Percentiles rank a stretch among this genome's conserved stretches.
phyloP scores from a whole-genome alignment of 2,329 filamentous ascomycete genomes.

The Aureobasidium leucospermi region DNA sequence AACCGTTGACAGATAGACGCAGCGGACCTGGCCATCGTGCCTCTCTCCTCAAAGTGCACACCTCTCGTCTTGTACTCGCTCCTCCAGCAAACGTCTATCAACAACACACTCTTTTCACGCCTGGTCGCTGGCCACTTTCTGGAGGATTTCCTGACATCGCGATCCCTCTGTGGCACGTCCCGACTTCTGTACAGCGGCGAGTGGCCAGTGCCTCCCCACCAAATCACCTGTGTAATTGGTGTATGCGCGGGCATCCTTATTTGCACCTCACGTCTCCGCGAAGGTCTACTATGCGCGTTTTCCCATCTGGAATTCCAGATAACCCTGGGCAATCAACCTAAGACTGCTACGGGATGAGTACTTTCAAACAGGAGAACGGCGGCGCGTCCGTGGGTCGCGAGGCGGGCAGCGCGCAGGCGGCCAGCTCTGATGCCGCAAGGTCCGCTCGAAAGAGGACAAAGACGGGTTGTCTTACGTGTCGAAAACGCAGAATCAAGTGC shows the following conservation, averaged over 20 bases:
- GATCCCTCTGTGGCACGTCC: not conserved
- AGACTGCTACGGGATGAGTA: not conserved
- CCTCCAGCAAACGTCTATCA: not conserved
- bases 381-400: constrained; percentile 3
- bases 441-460: constrained; percentile 63
- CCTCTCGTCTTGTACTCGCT: not conserved
- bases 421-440: constrained; percentile 5
- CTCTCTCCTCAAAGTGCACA: not conserved
- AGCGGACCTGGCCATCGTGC: not conserved
- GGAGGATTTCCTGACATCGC: not conserved
- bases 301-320: not conserved
- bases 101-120: constrained; percentile 1
- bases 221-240: constrained; percentile 13
- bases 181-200: not conserved
- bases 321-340: not conserved
- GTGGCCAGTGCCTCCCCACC: constrained; percentile 12
- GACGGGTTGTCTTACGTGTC: constrained; percentile 88
- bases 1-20: constrained; percentile 4
- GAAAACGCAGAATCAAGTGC: constrained; percentile 93
- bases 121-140: not conserved
- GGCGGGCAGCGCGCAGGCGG: not conserved
- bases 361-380: not conserved
- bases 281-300: constrained; percentile 6
- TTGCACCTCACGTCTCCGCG: constrained; percentile 5
- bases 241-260: constrained; percentile 9